Percentiles rank a stretch among this genome's conserved stretches.
Evolutionary conservation across 2,329 filamentous ascomycete species (phyloP).

Genomic region (Fusarium torulosum): DNA sequence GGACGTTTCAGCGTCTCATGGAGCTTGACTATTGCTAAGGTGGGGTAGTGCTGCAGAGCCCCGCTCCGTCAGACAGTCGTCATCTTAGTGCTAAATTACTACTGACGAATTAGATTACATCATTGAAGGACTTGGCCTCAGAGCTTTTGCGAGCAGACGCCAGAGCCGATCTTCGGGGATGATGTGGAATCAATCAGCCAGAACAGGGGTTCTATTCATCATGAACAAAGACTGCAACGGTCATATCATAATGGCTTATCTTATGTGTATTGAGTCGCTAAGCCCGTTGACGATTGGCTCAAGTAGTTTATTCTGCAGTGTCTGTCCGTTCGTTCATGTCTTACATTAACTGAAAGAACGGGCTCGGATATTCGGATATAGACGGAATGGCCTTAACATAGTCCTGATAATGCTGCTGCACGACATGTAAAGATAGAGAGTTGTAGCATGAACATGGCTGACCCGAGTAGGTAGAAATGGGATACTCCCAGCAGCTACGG

Average conservation of each 20-base stretch:
- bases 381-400: background rate
- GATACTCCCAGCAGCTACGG: no score
- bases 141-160: background rate
- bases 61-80: constrained; percentile 45
- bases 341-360: background rate
- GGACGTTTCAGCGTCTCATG: constrained; percentile 20
- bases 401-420: background rate
- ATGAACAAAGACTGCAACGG: background rate
- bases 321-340: no score
- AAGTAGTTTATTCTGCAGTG: no score
- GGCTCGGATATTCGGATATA: background rate
- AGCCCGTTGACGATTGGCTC: background rate
- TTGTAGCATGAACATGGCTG: no score
- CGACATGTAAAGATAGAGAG: background rate
- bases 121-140: constrained; percentile 28
- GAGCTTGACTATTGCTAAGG: constrained; percentile 28
- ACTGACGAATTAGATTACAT: constrained; percentile 48
- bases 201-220: background rate
- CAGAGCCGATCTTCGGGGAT: constrained; percentile 37
- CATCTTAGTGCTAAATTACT: constrained; percentile 39
- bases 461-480: no score
- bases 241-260: no score
- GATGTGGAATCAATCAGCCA: constrained; percentile 22
- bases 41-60: constrained; percentile 37
- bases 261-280: background rate